A percentile compares a stretch with the other conserved stretches of the same genome.
These are phyloP conservation scores for Gossypium lobatum DNA, from an alignment of 441 rosid species.

Conservation along the genomic window DNA sequence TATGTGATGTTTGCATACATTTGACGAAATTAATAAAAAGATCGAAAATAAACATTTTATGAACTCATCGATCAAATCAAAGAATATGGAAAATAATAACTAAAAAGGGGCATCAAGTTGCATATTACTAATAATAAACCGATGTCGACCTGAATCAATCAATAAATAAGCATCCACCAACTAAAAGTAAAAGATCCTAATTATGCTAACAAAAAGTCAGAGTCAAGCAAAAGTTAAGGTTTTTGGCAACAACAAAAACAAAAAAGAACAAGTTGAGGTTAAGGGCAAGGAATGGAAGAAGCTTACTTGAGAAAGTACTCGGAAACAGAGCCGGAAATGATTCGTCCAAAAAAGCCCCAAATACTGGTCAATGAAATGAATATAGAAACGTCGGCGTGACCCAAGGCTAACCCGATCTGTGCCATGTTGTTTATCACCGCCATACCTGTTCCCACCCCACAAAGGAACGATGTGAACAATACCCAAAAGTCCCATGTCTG, in stretches of 20 bases:
- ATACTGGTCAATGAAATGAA: constrained; percentile 79
- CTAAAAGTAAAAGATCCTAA: neutral
- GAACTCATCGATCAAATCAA: neutral
- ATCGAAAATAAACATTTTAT: too few relatives aligned
- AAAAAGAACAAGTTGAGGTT: neutral
- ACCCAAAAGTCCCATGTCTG: constrained; percentile 75
- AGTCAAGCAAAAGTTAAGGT: neutral
- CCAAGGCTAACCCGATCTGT: constrained; percentile 82
- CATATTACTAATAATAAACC: neutral
- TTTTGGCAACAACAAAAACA: neutral
- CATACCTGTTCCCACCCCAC: constrained; percentile 88
- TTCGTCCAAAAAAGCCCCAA: constrained; percentile 90
- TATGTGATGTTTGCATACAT: too few relatives aligned
- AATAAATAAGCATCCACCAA: too few relatives aligned
- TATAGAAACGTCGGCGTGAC: constrained; percentile 73
- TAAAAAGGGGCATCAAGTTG: neutral
- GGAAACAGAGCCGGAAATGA: constrained; percentile 68
- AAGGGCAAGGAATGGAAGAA: neutral
- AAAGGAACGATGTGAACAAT: constrained; percentile 66
- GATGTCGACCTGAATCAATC: neutral
- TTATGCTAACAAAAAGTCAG: neutral
- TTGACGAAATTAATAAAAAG: too few relatives aligned
- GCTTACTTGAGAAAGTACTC: constrained; percentile 80
- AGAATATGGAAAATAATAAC: neutral
- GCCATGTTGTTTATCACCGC: constrained; percentile 91